Evolutionary conservation across 2,329 filamentous ascomycete species (phyloP).

Genomic region (Ophiostoma tasmaniense): DNA sequence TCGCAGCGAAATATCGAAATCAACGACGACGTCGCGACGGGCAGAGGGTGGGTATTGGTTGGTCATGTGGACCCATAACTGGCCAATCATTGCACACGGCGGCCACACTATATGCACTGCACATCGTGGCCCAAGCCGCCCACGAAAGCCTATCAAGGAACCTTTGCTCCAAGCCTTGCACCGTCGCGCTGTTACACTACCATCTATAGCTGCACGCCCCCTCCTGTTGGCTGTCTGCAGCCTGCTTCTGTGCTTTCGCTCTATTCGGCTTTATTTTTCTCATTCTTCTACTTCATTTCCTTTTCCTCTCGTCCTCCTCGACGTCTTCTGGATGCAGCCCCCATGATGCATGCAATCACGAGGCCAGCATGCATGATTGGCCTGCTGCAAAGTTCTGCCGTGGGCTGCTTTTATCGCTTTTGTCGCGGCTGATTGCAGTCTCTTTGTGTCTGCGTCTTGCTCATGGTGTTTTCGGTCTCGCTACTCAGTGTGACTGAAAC

Average conservation of each 20-base stretch:
- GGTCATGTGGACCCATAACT: constrained; percentile 15
- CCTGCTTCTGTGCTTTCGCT: background rate
- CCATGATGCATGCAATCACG: constrained; percentile 10
- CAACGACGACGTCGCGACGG: background rate
- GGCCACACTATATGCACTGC: constrained; percentile 9
- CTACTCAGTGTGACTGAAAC: constrained; percentile 7
- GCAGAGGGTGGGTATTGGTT: constrained; percentile 17
- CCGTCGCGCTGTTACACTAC: background rate
- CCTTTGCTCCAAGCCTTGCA: constrained; percentile 16
- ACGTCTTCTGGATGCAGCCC: background rate
- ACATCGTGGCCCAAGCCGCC: constrained; percentile 14
- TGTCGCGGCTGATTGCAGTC: constrained; percentile 8
- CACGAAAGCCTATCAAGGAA: constrained; percentile 10
- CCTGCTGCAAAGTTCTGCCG: background rate
- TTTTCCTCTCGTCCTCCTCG: background rate
- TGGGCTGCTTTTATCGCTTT: background rate
- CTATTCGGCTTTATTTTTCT: background rate
- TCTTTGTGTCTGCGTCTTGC: background rate
- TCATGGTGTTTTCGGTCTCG: background rate
- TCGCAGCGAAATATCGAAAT: background rate
- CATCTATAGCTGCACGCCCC: background rate
- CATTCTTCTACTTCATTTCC: background rate
- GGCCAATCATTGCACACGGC: constrained; percentile 15
- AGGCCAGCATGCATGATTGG: background rate
- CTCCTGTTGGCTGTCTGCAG: background rate